Base-by-base conservation (phyloP, 257 asterid species). In the Salvia rosmarinus region DNA sequence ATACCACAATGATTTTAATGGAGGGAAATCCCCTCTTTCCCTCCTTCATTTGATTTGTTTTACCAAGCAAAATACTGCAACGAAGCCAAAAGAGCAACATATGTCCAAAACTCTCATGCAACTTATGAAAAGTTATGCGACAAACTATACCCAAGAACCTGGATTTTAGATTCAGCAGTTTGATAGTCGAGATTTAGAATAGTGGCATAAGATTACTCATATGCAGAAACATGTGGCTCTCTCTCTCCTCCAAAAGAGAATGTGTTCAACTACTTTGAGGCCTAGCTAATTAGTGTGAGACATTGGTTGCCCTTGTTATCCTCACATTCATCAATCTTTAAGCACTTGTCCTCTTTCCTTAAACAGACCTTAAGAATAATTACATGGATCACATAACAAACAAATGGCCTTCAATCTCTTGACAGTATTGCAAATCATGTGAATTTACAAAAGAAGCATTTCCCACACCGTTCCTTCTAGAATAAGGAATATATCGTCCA, bases 41-140 rank as follows among this genome's bases (percentile, higher is more conserved):
- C 42, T 37, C 52, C 14, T 67, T 20, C 25, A 58, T 50, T 14
- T 62, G 51, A 23, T 47, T 20, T 20, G 52, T 43, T 4, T 64
- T 6, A 35, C 67, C 20, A 60, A 35, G 66, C 60, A 3, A 56
- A 51, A 39, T 54, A 42, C 46, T 73, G 40, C 57, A 39, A 42
- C 43, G 28, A 52, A 17, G 60, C 35, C 9, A 16, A 28, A 28
- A 23, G 2, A 55, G 34, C 30, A 52, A n/a, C 63, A 12, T 12
- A 23, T 9, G 16, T 25, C 71, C 3, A 39, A 5, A 65, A 64
- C 13, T 28, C 44, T 65, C 51, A 47, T 5, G 19, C 20, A 10
- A 34, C 20, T 37, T 19, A 37, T 11, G 42, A 43, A n/a, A n/a
- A n/a, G n/a, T n/a, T n/a, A n/a, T n/a, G n/a, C n/a, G n/a, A n/a